Evolutionary conservation across 2,329 filamentous ascomycete species (phyloP), one percentile per base, ranked within the genome.

Genomic region (Calonectria crousiana): DNA sequence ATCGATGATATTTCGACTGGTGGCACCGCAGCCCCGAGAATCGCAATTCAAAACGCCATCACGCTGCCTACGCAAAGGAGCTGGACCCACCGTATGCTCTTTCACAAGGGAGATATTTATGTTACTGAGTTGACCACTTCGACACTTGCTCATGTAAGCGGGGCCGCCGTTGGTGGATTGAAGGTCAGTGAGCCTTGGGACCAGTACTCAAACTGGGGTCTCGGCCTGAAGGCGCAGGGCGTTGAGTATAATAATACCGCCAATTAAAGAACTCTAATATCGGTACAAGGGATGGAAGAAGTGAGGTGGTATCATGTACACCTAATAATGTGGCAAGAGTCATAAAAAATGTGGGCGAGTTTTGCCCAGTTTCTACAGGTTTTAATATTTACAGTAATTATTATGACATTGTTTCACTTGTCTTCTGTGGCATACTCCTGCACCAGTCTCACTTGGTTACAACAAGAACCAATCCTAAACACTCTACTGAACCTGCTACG

Each of bases 41-140:
- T 60, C 18, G 56, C 56, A 10, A 23, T 60, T 3, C 56, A 60
- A 28, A 60, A 28, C 11, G 6, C 56, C 1, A 60, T 41, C 34
- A 9, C 6, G 6, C 14, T 60, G n/a, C 56, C 56, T 9, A 60
- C 56, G 8, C 56, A 60, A 14, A 60, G n/a, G 56, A 60, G 56
- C 56, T 60, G 56, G 56, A 60, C 56, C 28, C 56, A 60, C 14
- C 56, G 56, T 16, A 60, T 60, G 56, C 38, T 60, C 34, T 41
- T 16, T 20, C 56, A 60, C 11, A 26, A n/a, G 14, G 56, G 56
- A 60, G n/a, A 16, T 32, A n/a, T 60, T 6, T 60, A 41, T 14
- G 13, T 60, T 4, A 60, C 56, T 13, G 56, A 60, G 56, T 14
- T 60, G n/a, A 60, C 14, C 4, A 60, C 56, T 14, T 60, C 56